phyloP scores from a whole-genome alignment of 345 rosid genomes.

The Cardamine occulta region DNA sequence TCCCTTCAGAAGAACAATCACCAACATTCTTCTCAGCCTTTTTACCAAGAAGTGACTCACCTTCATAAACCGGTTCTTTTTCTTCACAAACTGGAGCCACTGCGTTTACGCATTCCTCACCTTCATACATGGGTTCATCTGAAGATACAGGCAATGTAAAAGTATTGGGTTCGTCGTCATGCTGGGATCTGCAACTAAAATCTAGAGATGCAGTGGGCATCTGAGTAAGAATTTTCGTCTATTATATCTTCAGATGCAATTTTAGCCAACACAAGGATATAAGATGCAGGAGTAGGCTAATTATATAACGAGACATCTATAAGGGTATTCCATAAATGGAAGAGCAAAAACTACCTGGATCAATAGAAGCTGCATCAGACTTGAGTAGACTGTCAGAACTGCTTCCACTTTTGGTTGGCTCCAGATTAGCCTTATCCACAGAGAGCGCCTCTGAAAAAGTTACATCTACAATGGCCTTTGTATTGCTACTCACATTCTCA shows the following conservation, averaged over 20 bases:
- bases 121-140: constrained; percentile 95
- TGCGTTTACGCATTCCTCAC: constrained; percentile 92
- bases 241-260: constrained; percentile 18
- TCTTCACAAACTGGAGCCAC: constrained; percentile 57
- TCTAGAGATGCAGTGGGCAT: constrained; percentile 54
- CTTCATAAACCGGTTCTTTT: constrained; percentile 93
- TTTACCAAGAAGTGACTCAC: constrained; percentile 89
- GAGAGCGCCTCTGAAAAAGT: constrained; percentile 34
- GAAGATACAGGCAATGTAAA: constrained; percentile 62
- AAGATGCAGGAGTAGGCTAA: constrained; percentile 29
- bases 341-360: constrained; percentile 43
- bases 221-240: constrained; percentile 45
- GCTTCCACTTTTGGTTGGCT: constrained; percentile 36
- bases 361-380: constrained; percentile 39
- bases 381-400: constrained; percentile 35
- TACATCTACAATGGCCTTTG: constrained; percentile 33
- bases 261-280: constrained; percentile 39
- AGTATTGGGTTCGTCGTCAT: constrained; percentile 53
- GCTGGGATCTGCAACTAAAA: constrained; percentile 55
- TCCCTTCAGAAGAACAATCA: constrained; percentile 47
- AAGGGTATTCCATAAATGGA: constrained; percentile 31
- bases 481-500: constrained; percentile 38
- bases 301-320: constrained; percentile 37
- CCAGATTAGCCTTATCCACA: constrained; percentile 40
- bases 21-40: constrained; percentile 60